A percentile compares a stretch with the other conserved stretches of the same genome.
These are phyloP conservation scores for Epichloe aotearoae DNA, from an alignment of 2,329 filamentous ascomycete genomes.

Conservation along the genomic window DNA sequence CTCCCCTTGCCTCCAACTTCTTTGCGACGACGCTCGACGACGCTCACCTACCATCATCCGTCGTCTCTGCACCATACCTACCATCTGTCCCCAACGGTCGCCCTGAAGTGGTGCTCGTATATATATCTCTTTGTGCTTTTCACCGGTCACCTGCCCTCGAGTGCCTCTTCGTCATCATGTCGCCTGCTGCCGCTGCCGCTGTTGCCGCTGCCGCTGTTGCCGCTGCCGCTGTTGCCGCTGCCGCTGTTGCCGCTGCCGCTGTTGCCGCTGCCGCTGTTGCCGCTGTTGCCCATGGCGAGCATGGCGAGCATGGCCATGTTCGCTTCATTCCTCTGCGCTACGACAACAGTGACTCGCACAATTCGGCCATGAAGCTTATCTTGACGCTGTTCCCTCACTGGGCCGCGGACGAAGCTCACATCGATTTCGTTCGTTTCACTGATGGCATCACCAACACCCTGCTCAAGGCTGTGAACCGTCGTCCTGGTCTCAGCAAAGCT, in stretches of 20 bases:
- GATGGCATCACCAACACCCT: constrained; percentile 97
- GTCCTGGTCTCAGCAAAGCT: constrained; percentile 50
- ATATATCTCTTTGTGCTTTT: not conserved
- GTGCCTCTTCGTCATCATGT: constrained; percentile 14
- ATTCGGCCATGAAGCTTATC: constrained; percentile 68
- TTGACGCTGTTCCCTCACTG: constrained; percentile 73
- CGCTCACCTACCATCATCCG: constrained; percentile 1
- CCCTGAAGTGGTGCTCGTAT: constrained; percentile 1
- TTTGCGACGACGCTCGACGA: not conserved
- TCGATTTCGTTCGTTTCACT: constrained; percentile 84
- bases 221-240: too few species aligned
- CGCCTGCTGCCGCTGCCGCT: constrained; percentile 17
- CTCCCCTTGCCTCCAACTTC: not conserved
- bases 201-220: too few species aligned
- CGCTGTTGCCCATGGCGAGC: not conserved
- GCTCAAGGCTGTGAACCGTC: constrained; percentile 61
- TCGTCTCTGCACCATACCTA: not conserved
- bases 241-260: constrained; percentile 16
- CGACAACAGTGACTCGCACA: constrained; percentile 61
- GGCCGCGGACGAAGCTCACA: constrained; percentile 55
- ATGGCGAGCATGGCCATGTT: constrained; percentile 29
- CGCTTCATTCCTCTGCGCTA: constrained; percentile 64
- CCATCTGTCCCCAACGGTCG: not conserved
- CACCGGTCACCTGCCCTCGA: not conserved
- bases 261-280: too few species aligned